A percentile compares a stretch with the other conserved stretches of the same genome.
These are phyloP conservation scores for Voacanga thouarsii DNA, from an alignment of 257 asterid genomes.

Conservation along the genomic window DNA sequence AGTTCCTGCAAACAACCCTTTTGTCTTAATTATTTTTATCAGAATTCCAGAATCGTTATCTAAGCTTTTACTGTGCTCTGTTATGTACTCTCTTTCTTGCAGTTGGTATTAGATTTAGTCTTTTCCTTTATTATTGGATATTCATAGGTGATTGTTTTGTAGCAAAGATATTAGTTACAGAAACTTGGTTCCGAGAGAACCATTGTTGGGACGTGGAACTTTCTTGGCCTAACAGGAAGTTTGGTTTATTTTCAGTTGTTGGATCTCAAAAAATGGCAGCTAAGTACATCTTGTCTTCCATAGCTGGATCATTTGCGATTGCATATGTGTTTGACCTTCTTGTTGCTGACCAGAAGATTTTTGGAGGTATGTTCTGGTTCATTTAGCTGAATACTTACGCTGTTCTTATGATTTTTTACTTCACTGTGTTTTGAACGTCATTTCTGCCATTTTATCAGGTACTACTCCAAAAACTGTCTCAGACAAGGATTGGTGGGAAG, in stretches of 20 bases:
- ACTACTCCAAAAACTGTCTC: slow-evolving; percentile 63
- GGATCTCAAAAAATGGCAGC: slow-evolving; percentile 31
- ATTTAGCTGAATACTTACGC: not conserved
- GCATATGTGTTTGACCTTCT: slow-evolving; percentile 30
- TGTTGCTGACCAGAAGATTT: slow-evolving; percentile 34
- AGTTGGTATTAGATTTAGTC: not conserved
- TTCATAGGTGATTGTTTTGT: not conserved
- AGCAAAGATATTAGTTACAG: not conserved
- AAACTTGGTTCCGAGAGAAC: not conserved
- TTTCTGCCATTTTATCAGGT: slow-evolving; percentile 35
- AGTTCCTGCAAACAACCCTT: not conserved
- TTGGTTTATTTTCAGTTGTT: slow-evolving; percentile 14
- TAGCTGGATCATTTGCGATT: slow-evolving; percentile 35
- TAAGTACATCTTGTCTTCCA: slow-evolving; percentile 23
- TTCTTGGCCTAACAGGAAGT: not conserved
- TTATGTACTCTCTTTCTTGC: not conserved
- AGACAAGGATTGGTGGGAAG: slow-evolving; percentile 62
- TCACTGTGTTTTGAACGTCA: not conserved
- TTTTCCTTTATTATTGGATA: not conserved
- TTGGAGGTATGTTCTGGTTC: slow-evolving; percentile 40
- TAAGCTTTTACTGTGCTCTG: not conserved
- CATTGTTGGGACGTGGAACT: not conserved
- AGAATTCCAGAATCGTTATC: not conserved
- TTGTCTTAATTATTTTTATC: not conserved
- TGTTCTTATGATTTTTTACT: not conserved